phyloP scores from a whole-genome alignment of 163 green algal genomes.

The Volvox carteri region DNA sequence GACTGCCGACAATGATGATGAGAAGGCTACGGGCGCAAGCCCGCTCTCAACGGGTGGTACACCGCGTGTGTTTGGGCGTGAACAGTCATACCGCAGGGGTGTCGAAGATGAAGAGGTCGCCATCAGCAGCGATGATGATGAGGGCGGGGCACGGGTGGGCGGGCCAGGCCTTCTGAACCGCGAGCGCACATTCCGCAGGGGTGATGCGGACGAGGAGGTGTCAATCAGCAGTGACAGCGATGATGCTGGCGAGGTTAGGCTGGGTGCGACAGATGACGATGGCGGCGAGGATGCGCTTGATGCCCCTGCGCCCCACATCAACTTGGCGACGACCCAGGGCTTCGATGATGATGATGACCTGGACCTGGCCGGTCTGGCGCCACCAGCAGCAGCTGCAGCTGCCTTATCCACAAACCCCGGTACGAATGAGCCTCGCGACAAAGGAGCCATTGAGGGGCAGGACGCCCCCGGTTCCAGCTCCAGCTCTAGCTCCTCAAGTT shows the following conservation, averaged over 20 bases:
- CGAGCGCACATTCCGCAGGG: slow-evolving; percentile 41
- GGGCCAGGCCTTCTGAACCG: background rate
- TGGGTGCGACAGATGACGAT: background rate
- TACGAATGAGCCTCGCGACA: too few species aligned
- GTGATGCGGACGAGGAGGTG: slow-evolving; percentile 40
- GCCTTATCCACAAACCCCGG: background rate
- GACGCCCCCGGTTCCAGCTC: background rate
- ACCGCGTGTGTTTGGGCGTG: slow-evolving; percentile 11
- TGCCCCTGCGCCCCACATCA: background rate
- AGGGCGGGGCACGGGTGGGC: background rate
- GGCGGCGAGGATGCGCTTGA: background rate
- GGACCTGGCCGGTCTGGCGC: slow-evolving; percentile 15
- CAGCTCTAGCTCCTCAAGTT: slow-evolving; percentile 3
- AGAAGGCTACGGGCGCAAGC: background rate
- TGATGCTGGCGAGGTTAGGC: background rate
- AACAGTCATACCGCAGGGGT: slow-evolving; percentile 35
- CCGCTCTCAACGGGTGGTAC: background rate
- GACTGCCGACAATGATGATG: background rate
- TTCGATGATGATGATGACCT: slow-evolving; percentile 37
- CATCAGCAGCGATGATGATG: slow-evolving; percentile 30
- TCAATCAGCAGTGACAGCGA: slow-evolving; percentile 40
- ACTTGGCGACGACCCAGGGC: background rate
- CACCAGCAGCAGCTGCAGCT: background rate
- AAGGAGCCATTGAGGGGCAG: background rate
- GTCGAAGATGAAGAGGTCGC: slow-evolving; percentile 34